These are phyloP conservation scores for Trametes gibbosa DNA, from an alignment of 768 basidiomycete genomes.

Conservation along the genomic window DNA sequence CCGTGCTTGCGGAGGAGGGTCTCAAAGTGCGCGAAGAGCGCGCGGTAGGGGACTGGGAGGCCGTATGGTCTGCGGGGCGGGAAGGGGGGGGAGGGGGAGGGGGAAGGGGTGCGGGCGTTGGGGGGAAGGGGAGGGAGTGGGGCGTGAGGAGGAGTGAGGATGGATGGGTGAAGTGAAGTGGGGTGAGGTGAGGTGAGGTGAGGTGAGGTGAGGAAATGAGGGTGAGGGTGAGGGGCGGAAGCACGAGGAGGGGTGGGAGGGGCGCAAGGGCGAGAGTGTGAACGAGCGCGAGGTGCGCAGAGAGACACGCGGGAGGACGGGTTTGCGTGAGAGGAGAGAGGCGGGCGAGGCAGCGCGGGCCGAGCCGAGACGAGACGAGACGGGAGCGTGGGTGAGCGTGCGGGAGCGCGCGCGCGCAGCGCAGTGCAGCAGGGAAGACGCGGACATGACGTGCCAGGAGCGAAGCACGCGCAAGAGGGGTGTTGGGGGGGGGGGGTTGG, in stretches of 20 bases:
- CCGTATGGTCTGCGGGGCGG: slow-evolving; percentile 77
- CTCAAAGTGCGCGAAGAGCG: slow-evolving; percentile 76
- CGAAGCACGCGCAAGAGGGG: too few species aligned
- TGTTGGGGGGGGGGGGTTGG: too few species aligned
- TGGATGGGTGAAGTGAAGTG: not conserved
- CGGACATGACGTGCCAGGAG: not conserved
- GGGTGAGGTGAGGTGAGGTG: too few species aligned
- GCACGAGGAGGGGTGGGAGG: too few species aligned
- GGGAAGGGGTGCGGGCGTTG: not conserved
- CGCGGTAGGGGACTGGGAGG: slow-evolving; percentile 75
- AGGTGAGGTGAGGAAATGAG: too few species aligned
- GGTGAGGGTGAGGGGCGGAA: too few species aligned
- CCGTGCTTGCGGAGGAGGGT: slow-evolving; percentile 60
- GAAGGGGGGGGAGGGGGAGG: not conserved
- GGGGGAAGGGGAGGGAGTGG: not conserved
- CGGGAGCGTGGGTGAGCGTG: not conserved
- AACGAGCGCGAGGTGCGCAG: too few species aligned
- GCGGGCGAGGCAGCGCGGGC: too few species aligned
- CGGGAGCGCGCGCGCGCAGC: not conserved
- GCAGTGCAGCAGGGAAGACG: not conserved
- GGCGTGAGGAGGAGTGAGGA: too few species aligned
- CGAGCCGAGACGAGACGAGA: not conserved
- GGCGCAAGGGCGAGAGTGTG: too few species aligned
- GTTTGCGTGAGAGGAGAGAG: too few species aligned
- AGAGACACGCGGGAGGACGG: too few species aligned